Percentiles rank a stretch among this genome's conserved stretches.
These are phyloP conservation scores for Escallonia rubra DNA, from an alignment of 129 eudicot genomes.

Conservation along the genomic window DNA sequence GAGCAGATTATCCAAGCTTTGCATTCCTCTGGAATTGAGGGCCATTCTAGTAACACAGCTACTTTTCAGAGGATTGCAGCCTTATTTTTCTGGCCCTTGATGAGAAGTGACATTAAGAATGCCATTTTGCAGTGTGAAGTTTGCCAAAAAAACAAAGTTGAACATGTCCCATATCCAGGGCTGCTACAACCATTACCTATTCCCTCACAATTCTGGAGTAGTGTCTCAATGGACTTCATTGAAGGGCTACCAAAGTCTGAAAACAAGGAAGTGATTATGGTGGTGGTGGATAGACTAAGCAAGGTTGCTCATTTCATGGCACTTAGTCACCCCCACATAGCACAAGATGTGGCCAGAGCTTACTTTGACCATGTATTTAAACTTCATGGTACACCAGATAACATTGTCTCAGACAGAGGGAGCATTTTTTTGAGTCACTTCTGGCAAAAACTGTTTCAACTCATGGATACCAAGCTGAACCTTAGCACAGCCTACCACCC, in stretches of 20 bases:
- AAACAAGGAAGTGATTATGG: background rate
- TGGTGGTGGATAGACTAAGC: background rate
- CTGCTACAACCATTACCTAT: background rate
- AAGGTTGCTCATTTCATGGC: background rate
- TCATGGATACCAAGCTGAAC: background rate
- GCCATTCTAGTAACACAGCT: background rate
- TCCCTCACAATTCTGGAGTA: background rate
- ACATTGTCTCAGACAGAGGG: constrained; percentile 13
- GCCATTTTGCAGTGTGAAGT: background rate
- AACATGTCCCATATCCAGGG: background rate
- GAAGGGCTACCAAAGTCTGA: background rate
- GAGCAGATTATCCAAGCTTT: background rate
- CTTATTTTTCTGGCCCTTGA: background rate
- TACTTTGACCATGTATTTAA: background rate
- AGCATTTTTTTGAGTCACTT: constrained; percentile 6
- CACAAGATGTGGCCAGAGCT: background rate
- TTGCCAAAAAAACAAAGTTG: background rate
- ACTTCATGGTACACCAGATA: constrained; percentile 2
- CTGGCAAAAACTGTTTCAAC: constrained; percentile 11
- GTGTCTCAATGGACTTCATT: constrained; percentile 1
- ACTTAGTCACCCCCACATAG: background rate
- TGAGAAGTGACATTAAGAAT: background rate
- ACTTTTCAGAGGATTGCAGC: background rate
- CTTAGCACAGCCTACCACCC: constrained; percentile 14
- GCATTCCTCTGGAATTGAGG: background rate